Base-by-base conservation (phyloP, 306 rosid genomes). In the Trifolium repens region DNA sequence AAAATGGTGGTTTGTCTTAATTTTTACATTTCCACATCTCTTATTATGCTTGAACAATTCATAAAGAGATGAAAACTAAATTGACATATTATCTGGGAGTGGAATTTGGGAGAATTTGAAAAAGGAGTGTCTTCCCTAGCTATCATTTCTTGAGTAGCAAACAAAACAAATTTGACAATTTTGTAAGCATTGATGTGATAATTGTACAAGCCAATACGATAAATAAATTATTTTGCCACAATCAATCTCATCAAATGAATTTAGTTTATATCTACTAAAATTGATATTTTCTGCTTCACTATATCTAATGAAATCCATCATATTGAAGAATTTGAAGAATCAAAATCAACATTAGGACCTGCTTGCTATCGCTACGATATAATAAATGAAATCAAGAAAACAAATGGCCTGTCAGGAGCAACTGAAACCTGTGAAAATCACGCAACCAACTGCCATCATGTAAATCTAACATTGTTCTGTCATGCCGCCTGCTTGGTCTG, bases 401-500 rank as follows among this genome's bases (percentile, higher is more conserved):
- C 27, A 74, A 74, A 44, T 61, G 50, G 54, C 24, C 27, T 47
- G 4, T 40, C 35, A 35, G 16, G 71, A 67, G 50, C 77, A 77
- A 47, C 71, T 69, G 75, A 72, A 72, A 84, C 80, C 82, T 61
- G 22, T 16, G 79, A 54, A 80, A 79, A 75, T 57, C 76, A 61
- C 37, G 61, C 62, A 59, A 71, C 69, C 65, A 60, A 75, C 77
- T 60, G 50, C 78, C 69, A 80, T 59, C 19, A 77, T 69, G 19
- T 64, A 81, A 66, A 65, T 75, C 32, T 70, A 16, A 3, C 7
- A 10, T 55, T 67, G 46, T 70, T 40, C 50, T 27, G 19, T 82
- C 78, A 87, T 17, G 81, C 7, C 78, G 42, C 9, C 9, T 91
- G 86, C 82, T 78, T 75, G 11, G 85, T 66, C 96, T 89, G 94